These are phyloP conservation scores for Chaetomidium leptoderma DNA, from an alignment of 495 filamentous ascomycete genomes.

Conservation along the genomic window DNA sequence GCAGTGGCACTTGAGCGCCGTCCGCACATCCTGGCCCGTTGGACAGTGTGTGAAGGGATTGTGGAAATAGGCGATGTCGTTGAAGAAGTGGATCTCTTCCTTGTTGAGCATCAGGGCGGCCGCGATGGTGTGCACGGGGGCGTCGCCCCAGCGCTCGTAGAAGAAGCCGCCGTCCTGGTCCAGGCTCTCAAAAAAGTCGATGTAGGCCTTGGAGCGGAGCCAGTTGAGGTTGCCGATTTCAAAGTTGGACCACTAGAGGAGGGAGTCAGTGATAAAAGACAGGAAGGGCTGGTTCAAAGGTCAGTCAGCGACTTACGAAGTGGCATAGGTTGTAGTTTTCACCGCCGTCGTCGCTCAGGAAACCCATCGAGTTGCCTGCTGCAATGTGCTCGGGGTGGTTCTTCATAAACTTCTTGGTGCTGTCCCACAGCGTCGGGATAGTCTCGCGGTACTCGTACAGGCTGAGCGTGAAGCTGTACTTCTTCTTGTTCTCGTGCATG, in stretches of 20 bases:
- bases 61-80: constrained; percentile 98
- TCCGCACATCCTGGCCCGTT: constrained; percentile 70
- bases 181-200: constrained; percentile 73
- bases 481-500: constrained; percentile 85
- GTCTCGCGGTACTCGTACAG: constrained; percentile 95
- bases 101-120: constrained; percentile 80
- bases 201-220: constrained; percentile 73
- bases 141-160: constrained; percentile 91
- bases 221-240: constrained; percentile 82
- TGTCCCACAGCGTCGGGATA: constrained; percentile 93
- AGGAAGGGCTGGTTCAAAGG: not conserved
- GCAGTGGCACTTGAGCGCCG: constrained; percentile 85
- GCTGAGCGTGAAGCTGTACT: constrained; percentile 85
- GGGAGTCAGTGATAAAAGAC: constrained; percentile 17
- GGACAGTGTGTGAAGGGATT: constrained; percentile 99
- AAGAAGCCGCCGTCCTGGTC: constrained; percentile 86
- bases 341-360: constrained; percentile 86
- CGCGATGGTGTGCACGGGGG: constrained; percentile 91
- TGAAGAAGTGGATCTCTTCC: constrained; percentile 95
- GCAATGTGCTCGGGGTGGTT: constrained; percentile 83
- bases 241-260: constrained; percentile 80
- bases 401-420: constrained; percentile 84
- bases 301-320: constrained; percentile 69
- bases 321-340: constrained; percentile 94
- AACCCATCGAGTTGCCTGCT: constrained; percentile 79